Evolutionary conservation across 306 rosid species (phyloP).

Genomic region (Gastrolobium villosum): DNA sequence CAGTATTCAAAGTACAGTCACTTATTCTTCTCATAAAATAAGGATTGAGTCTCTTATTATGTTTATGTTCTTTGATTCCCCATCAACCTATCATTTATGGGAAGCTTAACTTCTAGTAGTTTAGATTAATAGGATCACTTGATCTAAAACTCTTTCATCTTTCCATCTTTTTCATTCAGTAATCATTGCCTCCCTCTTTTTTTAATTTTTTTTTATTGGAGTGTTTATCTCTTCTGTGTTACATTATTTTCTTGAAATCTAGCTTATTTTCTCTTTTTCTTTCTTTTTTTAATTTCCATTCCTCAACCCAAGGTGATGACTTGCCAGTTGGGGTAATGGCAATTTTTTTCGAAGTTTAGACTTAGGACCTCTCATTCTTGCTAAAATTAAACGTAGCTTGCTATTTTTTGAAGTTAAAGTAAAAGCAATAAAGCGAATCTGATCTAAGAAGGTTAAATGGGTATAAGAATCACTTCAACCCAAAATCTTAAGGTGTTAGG

Average conservation of each 20-base stretch:
- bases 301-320: conserved; percentile 31
- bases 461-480: too few relatives aligned
- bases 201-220: not conserved
- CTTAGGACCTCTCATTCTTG: conserved; percentile 30
- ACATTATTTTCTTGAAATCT: conserved; percentile 7
- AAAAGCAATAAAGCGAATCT: conserved; percentile 2
- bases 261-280: not conserved
- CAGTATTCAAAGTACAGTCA: conserved; percentile 28
- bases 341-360: conserved; percentile 23
- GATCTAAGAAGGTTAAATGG: not conserved
- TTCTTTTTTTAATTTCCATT: not conserved
- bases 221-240: conserved; percentile 21
- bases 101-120: conserved; percentile 26
- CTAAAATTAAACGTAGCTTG: conserved; percentile 8
- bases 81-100: conserved; percentile 45
- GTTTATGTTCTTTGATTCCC: conserved; percentile 49
- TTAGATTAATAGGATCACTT: conserved; percentile 39
- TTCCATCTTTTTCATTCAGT: conserved; percentile 48
- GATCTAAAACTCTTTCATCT: conserved; percentile 60
- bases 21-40: too few relatives aligned
- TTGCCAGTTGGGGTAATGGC: conserved; percentile 21
- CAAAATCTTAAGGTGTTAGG: too few relatives aligned
- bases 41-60: conserved; percentile 30
- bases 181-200: conserved; percentile 46
- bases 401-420: conserved; percentile 7